Base-by-base conservation (phyloP, 2,329 filamentous ascomycete genomes). In the Colletotrichum salicis region DNA sequence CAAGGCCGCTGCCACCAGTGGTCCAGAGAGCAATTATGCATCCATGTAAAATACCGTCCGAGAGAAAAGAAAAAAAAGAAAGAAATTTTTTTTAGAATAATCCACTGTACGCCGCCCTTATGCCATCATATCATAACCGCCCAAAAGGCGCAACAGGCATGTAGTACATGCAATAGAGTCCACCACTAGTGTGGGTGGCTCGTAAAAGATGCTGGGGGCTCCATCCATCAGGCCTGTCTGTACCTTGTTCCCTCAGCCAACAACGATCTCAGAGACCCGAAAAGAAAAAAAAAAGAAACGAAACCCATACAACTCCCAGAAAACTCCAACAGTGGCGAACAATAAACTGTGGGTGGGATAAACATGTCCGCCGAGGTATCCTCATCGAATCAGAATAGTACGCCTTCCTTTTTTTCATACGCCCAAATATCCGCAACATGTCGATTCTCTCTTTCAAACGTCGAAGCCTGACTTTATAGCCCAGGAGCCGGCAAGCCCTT, bases 301-400 rank as follows among this genome's bases (percentile, higher is more conserved):
- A 27, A 58, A 37, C 5, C 59, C 45, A 60, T 41, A 27, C 54
- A 10, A 64, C 45, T 35, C 65, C 54, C 58, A 31, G 29, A 55
- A 12, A 69, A 31, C 22, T 54, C 37, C 48, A 45, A 62, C 58
- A 69, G 64, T 59, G 27, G 64, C 54, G 54, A 64, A 64, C 45
- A 55, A 54, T 59, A 24, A 51, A 59, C 11, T 35, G 35, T 24
- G n/a, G 60, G 12, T 52, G 29, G 13, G 48, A 31, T 7, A 61
- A 29, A 52, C 41, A 64, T 35, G 37, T 57, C 64, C 59, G 41
- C 64, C 59, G 41, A 69, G 59, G 64, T 71, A 71, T 71, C 65
- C 59, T 71, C 54, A 55, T 64, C 64, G 54, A 59, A 64, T 55
- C 65, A 71, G 65, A 71, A 68, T n/a, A 37, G 41, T 61, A 70